Evolutionary conservation across 2,329 filamentous ascomycete genomes (phyloP).

Genomic region (Aaosphaeria arxii): DNA sequence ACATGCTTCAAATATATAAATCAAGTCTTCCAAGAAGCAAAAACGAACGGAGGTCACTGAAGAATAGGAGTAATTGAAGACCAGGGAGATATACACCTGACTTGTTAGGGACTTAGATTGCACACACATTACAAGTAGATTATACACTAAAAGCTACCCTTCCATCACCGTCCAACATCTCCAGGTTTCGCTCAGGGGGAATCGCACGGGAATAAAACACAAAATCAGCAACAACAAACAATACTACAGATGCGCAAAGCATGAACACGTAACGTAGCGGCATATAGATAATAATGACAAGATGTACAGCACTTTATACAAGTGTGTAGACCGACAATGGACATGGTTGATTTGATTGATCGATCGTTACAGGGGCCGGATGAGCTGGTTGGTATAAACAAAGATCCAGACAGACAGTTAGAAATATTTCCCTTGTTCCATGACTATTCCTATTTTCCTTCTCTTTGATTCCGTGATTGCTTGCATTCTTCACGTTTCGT

Average conservation of each 20-base stretch:
- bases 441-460: background rate
- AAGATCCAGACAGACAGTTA: background rate
- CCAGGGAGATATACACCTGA: no score
- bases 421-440: background rate
- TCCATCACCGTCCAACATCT: no score
- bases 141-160: conserved; percentile 19
- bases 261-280: conserved; percentile 19
- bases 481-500: background rate
- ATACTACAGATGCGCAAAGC: conserved; percentile 7
- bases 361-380: background rate
- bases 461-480: no score
- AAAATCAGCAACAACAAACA: background rate
- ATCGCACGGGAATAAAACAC: no score
- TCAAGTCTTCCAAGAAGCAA: no score
- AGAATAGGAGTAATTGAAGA: no score
- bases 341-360: no score
- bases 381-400: background rate
- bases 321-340: background rate
- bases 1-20: no score
- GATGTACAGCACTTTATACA: background rate
- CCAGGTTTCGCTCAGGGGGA: no score
- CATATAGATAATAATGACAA: conserved; percentile 1
- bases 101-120: no score
- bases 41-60: no score
- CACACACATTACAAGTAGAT: conserved; percentile 4